These are phyloP conservation scores for Didymella pinodella DNA, from an alignment of 2,329 filamentous ascomycete species.

Conservation along the genomic window DNA sequence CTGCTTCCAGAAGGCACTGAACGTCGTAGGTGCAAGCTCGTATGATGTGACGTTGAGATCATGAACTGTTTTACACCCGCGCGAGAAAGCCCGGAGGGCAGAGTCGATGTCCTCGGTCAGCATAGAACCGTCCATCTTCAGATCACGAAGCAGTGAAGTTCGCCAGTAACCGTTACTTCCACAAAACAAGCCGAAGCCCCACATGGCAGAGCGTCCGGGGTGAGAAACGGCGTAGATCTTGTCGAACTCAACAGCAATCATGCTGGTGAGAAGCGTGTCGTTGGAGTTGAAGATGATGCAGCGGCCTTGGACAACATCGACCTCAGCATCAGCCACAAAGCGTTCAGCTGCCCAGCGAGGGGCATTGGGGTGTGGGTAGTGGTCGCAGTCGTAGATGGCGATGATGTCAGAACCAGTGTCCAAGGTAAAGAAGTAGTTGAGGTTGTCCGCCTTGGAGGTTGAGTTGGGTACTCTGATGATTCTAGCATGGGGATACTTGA, in stretches of 20 bases:
- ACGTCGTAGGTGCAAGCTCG: conserved; percentile 58
- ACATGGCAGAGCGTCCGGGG: conserved; percentile 58
- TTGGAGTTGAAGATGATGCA: conserved; percentile 60
- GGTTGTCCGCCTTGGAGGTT: conserved; percentile 60
- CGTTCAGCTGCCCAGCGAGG: conserved; percentile 59
- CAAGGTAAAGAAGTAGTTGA: conserved; percentile 58
- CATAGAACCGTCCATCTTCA: conserved; percentile 61
- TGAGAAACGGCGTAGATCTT: conserved; percentile 62
- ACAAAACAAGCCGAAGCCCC: conserved; percentile 59
- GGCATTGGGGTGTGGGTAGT: conserved; percentile 60
- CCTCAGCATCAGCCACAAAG: conserved; percentile 53
- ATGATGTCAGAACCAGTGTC: conserved; percentile 57
- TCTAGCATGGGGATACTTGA: conserved; percentile 52
- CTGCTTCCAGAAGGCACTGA: conserved; percentile 59
- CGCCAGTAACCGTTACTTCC: conserved; percentile 61
- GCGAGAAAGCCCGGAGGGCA: conserved; percentile 56
- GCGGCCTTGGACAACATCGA: conserved; percentile 60
- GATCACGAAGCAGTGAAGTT: conserved; percentile 53
- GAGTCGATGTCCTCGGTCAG: conserved; percentile 62
- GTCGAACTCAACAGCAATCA: conserved; percentile 61
- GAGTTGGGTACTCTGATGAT: conserved; percentile 59
- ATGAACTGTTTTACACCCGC: conserved; percentile 56
- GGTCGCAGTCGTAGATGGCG: conserved; percentile 61
- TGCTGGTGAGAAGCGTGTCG: conserved; percentile 54
- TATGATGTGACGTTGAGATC: conserved; percentile 60